Evolutionary conservation across 306 rosid species (phyloP).

Genomic region (Clitoria ternatea): DNA sequence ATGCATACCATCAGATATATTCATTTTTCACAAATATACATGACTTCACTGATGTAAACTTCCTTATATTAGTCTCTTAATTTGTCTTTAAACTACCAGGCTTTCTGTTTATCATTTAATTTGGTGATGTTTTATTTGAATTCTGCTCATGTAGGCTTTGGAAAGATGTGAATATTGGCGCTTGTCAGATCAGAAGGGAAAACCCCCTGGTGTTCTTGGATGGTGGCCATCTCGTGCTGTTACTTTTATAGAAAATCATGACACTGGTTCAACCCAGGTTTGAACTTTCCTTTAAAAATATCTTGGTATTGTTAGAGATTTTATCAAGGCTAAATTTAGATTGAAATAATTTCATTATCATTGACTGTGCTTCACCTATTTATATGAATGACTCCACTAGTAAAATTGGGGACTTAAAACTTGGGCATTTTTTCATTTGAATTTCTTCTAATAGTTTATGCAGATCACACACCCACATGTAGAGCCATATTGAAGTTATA

Average conservation of each 20-base stretch:
- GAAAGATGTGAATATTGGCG: slow-evolving; percentile 97
- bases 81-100: background rate
- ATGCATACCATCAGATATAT: background rate
- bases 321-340: background rate
- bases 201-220: slow-evolving; percentile 97
- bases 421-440: background rate
- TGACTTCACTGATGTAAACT: background rate
- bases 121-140: background rate
- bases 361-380: background rate
- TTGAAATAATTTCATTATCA: slow-evolving; percentile 6
- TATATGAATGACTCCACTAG: background rate
- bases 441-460: background rate
- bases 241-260: slow-evolving; percentile 96
- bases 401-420: background rate
- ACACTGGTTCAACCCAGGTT: slow-evolving; percentile 99
- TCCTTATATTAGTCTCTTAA: background rate
- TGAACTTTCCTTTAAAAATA: slow-evolving; percentile 8
- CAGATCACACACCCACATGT: background rate
- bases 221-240: slow-evolving; percentile 99
- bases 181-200: slow-evolving; percentile 81
- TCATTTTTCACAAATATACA: background rate
- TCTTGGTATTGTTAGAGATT: background rate
- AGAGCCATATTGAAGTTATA: background rate
- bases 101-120: background rate
- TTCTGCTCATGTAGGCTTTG: slow-evolving; percentile 48